Base-by-base conservation (phyloP, 768 basidiomycete genomes). In the Lanmaoa rubissima region DNA sequence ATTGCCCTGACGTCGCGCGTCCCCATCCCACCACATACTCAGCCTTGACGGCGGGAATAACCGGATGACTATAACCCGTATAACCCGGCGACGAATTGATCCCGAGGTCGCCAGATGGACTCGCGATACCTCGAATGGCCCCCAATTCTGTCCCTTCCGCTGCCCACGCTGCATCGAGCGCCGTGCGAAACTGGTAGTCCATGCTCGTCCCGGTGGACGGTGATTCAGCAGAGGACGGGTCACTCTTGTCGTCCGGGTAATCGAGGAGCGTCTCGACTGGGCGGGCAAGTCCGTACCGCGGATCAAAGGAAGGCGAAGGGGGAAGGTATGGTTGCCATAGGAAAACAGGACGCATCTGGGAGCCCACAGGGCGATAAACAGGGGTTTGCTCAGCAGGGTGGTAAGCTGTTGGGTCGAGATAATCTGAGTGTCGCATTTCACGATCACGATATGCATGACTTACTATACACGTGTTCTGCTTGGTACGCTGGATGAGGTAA, bases 321-420 rank as follows among this genome's bases (percentile, higher is more conserved):
- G 64, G 53, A 52, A 58, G 70, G 59, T 77, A 77, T 74, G 67
- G 65, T 65, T 59, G 69, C 64, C 54, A 62, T 55, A 63, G 44
- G 57, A 65, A 60, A 52, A 61, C 46, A 41, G 65, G 62, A 38
- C 60, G 61, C 0, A 38, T 32, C 48, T 58, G 64, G 35, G 65
- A 44, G 39, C 44, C 58, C 13, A 45, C 38, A 32, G 62, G 62
- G 48, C n/a, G 58, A 58, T 65, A 64, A 51, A 61, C 56, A 34
- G 66, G 58, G 41, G 58, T 36, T 57, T 67, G 60, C 32, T 42
- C 55, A 7, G 44, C 47, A 41, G 52, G 52, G 48, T 61, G 57
- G 50, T 59, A 70, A 34, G 54, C 69, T 69, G 36, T 39, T 51
- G 44, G 21, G 50, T 48, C n/a, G 17, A 53, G 38, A 38, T 28